Evolutionary conservation across 192 early-diverging fungal species (phyloP).

Genomic region (Glomus cerebriforme): DNA sequence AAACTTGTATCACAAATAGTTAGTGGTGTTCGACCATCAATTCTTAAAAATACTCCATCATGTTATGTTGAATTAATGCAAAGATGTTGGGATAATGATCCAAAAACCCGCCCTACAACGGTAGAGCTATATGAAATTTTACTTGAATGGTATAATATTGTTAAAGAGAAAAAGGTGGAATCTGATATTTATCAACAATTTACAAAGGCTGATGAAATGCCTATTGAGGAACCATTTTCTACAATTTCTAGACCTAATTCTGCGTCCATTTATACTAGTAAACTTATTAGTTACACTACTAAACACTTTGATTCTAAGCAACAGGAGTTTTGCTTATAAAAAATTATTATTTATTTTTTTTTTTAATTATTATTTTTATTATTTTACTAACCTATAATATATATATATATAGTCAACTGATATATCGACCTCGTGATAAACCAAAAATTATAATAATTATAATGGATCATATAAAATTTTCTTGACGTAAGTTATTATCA

Average conservation of each 20-base stretch:
- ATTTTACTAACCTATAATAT: no score
- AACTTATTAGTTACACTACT: not conserved
- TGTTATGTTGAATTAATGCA: constrained; percentile 12
- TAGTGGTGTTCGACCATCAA: not conserved
- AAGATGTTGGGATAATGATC: constrained; percentile 15
- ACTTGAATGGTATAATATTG: constrained; percentile 7
- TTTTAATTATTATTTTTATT: no score
- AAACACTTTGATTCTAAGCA: not conserved
- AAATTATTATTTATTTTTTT: no score
- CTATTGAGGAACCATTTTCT: not conserved
- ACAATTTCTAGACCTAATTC: not conserved
- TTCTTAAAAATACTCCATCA: not conserved
- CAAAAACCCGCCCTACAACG: constrained; percentile 19
- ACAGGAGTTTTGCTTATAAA: not conserved
- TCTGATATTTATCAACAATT: constrained; percentile 6
- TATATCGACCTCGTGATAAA: no score
- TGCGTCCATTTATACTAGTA: not conserved
- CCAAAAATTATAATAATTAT: no score
- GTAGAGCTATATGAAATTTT: not conserved
- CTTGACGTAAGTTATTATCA: no score
- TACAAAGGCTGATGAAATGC: not conserved
- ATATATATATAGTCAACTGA: no score
- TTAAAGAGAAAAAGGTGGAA: not conserved
- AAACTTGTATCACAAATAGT: not conserved
- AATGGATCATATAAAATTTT: no score